Conservation (phyloP, 768 basidiomycete genomes). For the Lanmaoa pseudosensibilis region DNA sequence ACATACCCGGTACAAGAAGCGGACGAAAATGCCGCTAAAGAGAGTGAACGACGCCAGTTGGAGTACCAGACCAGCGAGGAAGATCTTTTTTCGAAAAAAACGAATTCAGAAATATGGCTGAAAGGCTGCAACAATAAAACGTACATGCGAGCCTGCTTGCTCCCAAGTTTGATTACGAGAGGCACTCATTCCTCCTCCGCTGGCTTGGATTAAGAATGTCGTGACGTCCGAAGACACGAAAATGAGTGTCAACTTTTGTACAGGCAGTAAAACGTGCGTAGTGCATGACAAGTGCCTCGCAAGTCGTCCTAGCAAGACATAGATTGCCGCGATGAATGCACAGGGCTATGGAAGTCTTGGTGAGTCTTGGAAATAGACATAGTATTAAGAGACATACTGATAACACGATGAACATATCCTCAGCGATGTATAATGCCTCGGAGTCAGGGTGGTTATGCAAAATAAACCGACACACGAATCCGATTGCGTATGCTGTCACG, state of each 20-base stretch:
- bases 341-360: slow-evolving; percentile 48
- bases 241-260: slow-evolving; percentile 49
- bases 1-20: slow-evolving; percentile 52
- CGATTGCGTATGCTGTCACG: slow-evolving; percentile 59
- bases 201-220: slow-evolving; percentile 66
- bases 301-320: slow-evolving; percentile 63
- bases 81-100: slow-evolving; percentile 47
- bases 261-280: slow-evolving; percentile 48
- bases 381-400: slow-evolving; percentile 34
- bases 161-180: slow-evolving; percentile 13
- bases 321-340: slow-evolving; percentile 70
- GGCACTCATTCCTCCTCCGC: slow-evolving; percentile 3
- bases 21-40: slow-evolving; percentile 47
- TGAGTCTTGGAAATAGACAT: slow-evolving; percentile 11
- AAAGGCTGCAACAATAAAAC: slow-evolving; percentile 10
- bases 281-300: slow-evolving; percentile 49
- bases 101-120: slow-evolving; percentile 35
- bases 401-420: slow-evolving; percentile 61
- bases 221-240: slow-evolving; percentile 65
- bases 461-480: slow-evolving; percentile 56
- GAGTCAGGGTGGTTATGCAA: slow-evolving; percentile 55
- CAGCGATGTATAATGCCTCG: slow-evolving; percentile 50
- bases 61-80: slow-evolving; percentile 55
- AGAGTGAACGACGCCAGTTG: slow-evolving; percentile 54
- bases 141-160: slow-evolving; percentile 38